phyloP scores from a whole-genome alignment of 2,329 filamentous ascomycete genomes.

The Ramularia endophylla region DNA sequence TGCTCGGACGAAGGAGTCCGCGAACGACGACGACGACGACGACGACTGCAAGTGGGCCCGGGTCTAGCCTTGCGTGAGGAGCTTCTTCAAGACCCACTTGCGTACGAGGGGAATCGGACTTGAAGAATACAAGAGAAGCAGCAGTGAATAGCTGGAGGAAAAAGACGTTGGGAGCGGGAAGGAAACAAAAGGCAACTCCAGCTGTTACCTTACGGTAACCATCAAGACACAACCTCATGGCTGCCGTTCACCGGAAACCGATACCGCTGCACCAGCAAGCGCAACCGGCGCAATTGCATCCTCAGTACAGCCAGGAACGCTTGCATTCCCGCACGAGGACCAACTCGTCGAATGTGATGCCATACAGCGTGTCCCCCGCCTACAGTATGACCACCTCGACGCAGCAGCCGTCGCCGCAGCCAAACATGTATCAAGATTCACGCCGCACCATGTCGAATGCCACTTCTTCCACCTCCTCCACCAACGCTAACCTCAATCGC shows the following conservation, averaged over 20 bases:
- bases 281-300: conserved; percentile 10
- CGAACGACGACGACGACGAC: no score
- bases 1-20: no score
- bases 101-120: no score
- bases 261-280: conserved; percentile 1
- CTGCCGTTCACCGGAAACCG: not conserved
- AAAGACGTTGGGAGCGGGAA: no score
- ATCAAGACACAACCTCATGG: not conserved
- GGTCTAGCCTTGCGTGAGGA: no score
- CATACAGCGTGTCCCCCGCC: conserved; percentile 13
- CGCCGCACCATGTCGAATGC: conserved; percentile 61
- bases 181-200: no score
- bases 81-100: no score
- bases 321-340: conserved; percentile 45
- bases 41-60: no score
- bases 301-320: conserved; percentile 6
- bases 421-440: conserved; percentile 17
- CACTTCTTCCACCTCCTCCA: conserved; percentile 64
- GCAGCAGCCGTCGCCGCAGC: conserved; percentile 8
- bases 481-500: conserved; percentile 38
- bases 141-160: no score
- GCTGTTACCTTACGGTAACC: no score
- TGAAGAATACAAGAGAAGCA: no score
- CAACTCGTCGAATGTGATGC: conserved; percentile 22
- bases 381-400: conserved; percentile 18